Conservation (phyloP, 768 basidiomycete genomes). For the Panaeolus papilionaceus region DNA sequence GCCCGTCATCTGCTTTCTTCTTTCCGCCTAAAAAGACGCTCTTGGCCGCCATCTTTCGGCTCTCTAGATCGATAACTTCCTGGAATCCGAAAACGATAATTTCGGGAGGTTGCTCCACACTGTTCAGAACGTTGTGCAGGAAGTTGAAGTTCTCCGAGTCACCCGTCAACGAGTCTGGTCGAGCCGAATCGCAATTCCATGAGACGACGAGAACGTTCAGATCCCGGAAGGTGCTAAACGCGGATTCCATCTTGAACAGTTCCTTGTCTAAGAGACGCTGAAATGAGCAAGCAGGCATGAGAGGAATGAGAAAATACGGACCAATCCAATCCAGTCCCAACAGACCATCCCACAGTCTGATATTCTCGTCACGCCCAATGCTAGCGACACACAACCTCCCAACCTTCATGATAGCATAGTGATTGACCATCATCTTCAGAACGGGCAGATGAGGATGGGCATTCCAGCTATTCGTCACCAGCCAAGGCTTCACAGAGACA, state of each 20-base stretch:
- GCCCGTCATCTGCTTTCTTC: slow-evolving; percentile 60
- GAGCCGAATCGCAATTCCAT: slow-evolving; percentile 93
- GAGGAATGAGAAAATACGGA: slow-evolving; percentile 44
- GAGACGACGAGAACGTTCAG: slow-evolving; percentile 82
- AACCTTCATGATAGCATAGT: slow-evolving; percentile 72
- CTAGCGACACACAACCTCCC: slow-evolving; percentile 76
- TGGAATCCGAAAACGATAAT: slow-evolving; percentile 96
- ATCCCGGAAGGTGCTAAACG: slow-evolving; percentile 82
- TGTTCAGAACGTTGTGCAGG: slow-evolving; percentile 76
- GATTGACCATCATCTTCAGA: slow-evolving; percentile 69
- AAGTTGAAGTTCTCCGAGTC: slow-evolving; percentile 79
- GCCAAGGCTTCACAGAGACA: slow-evolving; percentile 76
- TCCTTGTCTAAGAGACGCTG: slow-evolving; percentile 62
- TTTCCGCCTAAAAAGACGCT: slow-evolving; percentile 83
- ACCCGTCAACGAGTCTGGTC: slow-evolving; percentile 74
- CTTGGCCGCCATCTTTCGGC: slow-evolving; percentile 91
- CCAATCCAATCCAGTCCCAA: slow-evolving; percentile 87
- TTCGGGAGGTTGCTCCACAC: slow-evolving; percentile 76
- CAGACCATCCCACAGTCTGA: slow-evolving; percentile 91
- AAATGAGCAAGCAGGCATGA: slow-evolving; percentile 15
- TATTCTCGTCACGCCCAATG: slow-evolving; percentile 71
- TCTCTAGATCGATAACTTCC: slow-evolving; percentile 96
- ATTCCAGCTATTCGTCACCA: slow-evolving; percentile 86
- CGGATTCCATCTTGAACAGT: slow-evolving; percentile 72
- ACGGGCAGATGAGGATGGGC: slow-evolving; percentile 78